phyloP scores from a whole-genome alignment of 495 filamentous ascomycete species.

The Margaritispora aquatica region DNA sequence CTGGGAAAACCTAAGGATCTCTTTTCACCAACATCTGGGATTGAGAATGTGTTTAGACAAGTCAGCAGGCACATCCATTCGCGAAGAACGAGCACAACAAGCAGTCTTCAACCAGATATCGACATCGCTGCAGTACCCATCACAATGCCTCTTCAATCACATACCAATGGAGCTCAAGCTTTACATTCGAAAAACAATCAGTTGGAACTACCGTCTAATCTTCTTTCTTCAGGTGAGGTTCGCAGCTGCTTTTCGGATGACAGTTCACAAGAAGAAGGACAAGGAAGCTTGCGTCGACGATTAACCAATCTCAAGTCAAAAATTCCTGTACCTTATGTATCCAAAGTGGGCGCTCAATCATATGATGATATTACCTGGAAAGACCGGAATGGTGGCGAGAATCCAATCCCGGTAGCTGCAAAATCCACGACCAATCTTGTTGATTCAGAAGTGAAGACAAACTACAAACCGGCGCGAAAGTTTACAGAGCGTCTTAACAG shows the following conservation, averaged over 20 bases:
- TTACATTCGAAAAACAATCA: neutral
- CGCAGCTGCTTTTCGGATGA: conserved; percentile 37
- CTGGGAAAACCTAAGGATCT: conserved; percentile 20
- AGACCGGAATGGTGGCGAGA: conserved; percentile 1
- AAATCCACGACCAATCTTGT: conserved; percentile 13
- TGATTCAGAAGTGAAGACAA: neutral
- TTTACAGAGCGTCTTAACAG: conserved; percentile 5
- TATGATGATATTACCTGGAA: conserved; percentile 19
- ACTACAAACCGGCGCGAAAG: neutral
- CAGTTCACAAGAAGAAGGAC: conserved; percentile 25
- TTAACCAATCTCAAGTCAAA: conserved; percentile 24
- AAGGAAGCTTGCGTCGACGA: conserved; percentile 24
- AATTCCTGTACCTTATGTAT: conserved; percentile 12
- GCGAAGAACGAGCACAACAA: conserved; percentile 26
- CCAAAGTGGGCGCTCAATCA: conserved; percentile 13
- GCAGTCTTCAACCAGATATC: neutral
- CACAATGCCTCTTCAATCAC: neutral
- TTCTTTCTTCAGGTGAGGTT: conserved; percentile 24
- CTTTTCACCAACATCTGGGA: conserved; percentile 17
- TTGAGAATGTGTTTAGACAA: conserved; percentile 22
- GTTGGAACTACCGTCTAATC: neutral
- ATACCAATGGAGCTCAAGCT: neutral
- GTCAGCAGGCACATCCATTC: conserved; percentile 27
- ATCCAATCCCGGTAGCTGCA: neutral
- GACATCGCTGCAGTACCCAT: neutral